Conservation (phyloP, 192 early-diverging fungal genomes). For the Funneliformis geosporum region DNA sequence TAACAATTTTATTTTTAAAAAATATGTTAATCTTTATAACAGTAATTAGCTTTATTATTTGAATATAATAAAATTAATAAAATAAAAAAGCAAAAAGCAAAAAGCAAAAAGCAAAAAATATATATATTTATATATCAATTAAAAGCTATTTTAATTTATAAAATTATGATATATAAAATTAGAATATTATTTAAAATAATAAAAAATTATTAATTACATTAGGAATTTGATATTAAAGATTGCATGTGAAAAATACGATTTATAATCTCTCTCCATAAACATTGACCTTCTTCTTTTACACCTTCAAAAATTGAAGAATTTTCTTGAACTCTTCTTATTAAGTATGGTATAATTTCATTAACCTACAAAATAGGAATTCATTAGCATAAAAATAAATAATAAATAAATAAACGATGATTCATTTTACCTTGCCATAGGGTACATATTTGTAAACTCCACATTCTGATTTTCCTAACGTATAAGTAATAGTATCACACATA, state of each 20-base stretch:
- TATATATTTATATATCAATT: too few relatives aligned
- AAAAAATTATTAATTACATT: too few relatives aligned
- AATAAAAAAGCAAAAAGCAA: too few relatives aligned
- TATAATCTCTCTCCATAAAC: constrained; percentile 64
- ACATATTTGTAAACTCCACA: constrained; percentile 91
- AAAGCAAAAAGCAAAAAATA: too few relatives aligned
- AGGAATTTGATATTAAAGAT: too few relatives aligned
- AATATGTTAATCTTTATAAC: too few relatives aligned
- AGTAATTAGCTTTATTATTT: too few relatives aligned
- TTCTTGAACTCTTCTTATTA: constrained; percentile 92
- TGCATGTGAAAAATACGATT: constrained; percentile 31
- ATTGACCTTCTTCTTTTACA: constrained; percentile 55
- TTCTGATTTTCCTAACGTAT: constrained; percentile 72
- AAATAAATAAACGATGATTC: neutral
- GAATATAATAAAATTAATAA: too few relatives aligned
- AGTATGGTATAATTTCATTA: constrained; percentile 88
- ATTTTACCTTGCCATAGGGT: constrained; percentile 71
- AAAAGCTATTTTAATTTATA: too few relatives aligned
- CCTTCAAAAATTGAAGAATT: constrained; percentile 80
- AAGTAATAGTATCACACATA: constrained; percentile 91
- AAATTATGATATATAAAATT: too few relatives aligned
- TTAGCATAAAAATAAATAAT: neutral
- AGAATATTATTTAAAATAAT: too few relatives aligned
- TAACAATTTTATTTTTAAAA: too few relatives aligned
- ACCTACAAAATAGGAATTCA: constrained; percentile 43